Evolutionary conservation across 192 early-diverging fungal species (phyloP).

Genomic region (Dimargaris xerosporica): DNA sequence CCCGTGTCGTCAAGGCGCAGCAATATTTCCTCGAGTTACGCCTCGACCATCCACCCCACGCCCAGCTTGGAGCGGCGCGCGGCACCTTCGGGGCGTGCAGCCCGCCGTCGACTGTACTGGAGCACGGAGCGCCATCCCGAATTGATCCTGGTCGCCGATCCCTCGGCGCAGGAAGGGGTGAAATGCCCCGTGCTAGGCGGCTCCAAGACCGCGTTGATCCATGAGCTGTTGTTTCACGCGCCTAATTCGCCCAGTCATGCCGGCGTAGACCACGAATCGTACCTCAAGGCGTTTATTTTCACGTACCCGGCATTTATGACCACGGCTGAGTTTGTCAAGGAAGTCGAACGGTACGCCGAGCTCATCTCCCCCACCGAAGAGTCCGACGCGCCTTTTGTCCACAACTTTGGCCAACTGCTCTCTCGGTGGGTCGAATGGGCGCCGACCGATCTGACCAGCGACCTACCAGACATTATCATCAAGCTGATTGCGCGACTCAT

Average conservation of each 20-base stretch:
- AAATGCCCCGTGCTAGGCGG: slow-evolving; percentile 24
- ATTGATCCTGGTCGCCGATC: slow-evolving; percentile 21
- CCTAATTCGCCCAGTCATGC: slow-evolving; percentile 9
- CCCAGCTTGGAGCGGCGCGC: slow-evolving; percentile 14
- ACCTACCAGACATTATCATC: slow-evolving; percentile 6
- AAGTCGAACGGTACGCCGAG: slow-evolving; percentile 29
- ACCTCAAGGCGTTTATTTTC: slow-evolving; percentile 19
- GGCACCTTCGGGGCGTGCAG: slow-evolving; percentile 17
- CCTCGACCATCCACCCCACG: slow-evolving; percentile 9
- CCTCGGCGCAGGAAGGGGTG: not conserved
- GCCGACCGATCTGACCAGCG: not conserved
- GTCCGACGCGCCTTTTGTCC: not conserved
- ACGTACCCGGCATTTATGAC: slow-evolving; percentile 27
- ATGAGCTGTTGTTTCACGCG: slow-evolving; percentile 43
- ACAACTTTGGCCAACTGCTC: slow-evolving; percentile 8
- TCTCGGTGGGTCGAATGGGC: slow-evolving; percentile 10
- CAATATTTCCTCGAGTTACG: slow-evolving; percentile 8
- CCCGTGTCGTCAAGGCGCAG: slow-evolving; percentile 6
- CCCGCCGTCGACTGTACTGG: slow-evolving; percentile 33
- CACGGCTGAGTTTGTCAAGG: slow-evolving; percentile 22
- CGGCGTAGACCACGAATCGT: slow-evolving; percentile 10
- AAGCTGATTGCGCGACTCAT: slow-evolving; percentile 6
- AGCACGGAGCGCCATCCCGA: slow-evolving; percentile 36
- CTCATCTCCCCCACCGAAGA: slow-evolving; percentile 19
- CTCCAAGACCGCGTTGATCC: slow-evolving; percentile 36